Evolutionary conservation across 2,329 filamentous ascomycete genomes (phyloP).

Genomic region (Amylocarpus encephaloides): DNA sequence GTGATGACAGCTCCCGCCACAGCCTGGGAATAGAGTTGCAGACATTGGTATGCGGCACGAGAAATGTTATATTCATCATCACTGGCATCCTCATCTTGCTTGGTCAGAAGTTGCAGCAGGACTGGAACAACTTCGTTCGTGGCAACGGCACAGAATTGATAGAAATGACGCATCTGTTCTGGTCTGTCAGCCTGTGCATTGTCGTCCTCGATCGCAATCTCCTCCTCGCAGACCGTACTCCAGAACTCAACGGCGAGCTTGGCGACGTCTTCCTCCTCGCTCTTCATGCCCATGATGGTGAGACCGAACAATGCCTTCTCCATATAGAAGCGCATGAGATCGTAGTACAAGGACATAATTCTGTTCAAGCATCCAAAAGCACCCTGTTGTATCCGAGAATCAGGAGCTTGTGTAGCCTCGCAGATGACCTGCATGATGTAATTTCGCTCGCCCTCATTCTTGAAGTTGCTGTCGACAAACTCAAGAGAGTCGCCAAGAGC

Average conservation of each 20-base stretch:
- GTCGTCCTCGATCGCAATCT: constrained; percentile 96
- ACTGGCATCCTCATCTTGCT: constrained; percentile 93
- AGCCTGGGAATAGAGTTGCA: constrained; percentile 91
- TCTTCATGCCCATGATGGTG: constrained; percentile 98
- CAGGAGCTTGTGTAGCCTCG: constrained; percentile 91
- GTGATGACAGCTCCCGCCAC: constrained; percentile 79
- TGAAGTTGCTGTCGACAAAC: constrained; percentile 97
- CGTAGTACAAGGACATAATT: constrained; percentile 98
- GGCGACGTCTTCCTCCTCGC: constrained; percentile 91
- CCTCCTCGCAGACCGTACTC: constrained; percentile 99
- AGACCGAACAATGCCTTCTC: constrained; percentile 98
- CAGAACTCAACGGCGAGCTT: constrained; percentile 99
- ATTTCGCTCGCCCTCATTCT: constrained; percentile 97
- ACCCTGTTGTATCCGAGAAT: constrained; percentile 87
- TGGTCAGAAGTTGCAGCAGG: constrained; percentile 78
- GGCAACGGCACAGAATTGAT: constrained; percentile 91
- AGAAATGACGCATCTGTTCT: constrained; percentile 73
- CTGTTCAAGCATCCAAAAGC: constrained; percentile 96
- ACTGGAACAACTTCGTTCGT: constrained; percentile 93
- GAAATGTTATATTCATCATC: constrained; percentile 98
- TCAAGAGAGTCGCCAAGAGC: constrained; percentile 94
- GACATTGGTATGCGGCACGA: constrained; percentile 89
- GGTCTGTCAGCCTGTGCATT: constrained; percentile 58
- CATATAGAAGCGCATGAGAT: constrained; percentile 99
- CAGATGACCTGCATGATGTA: constrained; percentile 99